Evolutionary conservation across 108 stramenopile species (phyloP).

Genomic region (Conticribra guillardii): DNA sequence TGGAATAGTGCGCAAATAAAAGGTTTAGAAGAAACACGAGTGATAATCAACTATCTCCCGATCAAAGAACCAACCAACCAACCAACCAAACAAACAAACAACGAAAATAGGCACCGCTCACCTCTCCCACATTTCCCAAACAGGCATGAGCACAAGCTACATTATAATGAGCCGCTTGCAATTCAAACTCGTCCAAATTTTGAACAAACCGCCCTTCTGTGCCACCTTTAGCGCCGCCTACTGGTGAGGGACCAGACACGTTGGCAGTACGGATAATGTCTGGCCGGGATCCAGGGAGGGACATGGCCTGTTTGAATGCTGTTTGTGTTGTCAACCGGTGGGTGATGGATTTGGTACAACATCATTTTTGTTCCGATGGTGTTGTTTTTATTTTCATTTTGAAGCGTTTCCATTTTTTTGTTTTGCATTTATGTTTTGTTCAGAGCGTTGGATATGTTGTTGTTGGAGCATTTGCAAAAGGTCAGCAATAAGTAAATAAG

Average conservation of each 20-base stretch:
- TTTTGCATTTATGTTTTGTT: no score
- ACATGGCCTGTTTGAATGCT: conserved; percentile 80
- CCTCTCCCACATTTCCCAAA: conserved; percentile 65
- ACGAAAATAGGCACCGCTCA: neutral
- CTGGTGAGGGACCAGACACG: conserved; percentile 76
- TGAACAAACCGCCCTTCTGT: conserved; percentile 52
- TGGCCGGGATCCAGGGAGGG: conserved; percentile 70
- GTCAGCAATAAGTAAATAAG: no score
- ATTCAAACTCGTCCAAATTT: conserved; percentile 80
- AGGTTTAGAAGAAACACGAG: neutral
- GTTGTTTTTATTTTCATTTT: no score
- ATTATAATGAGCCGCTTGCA: conserved; percentile 86
- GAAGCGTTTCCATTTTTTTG: no score
- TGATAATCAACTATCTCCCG: neutral
- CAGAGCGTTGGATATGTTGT: no score
- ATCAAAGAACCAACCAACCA: no score
- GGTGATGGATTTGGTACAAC: no score
- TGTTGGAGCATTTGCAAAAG: no score
- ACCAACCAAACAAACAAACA: no score
- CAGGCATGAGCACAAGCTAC: conserved; percentile 79
- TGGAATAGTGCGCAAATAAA: no score
- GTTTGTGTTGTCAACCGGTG: conserved; percentile 3
- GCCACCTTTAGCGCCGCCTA: conserved; percentile 76
- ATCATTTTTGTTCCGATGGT: no score
- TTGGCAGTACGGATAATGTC: conserved; percentile 72